phyloP scores from a whole-genome alignment of 2,329 filamentous ascomycete species.

The Bipolaris zeicola region DNA sequence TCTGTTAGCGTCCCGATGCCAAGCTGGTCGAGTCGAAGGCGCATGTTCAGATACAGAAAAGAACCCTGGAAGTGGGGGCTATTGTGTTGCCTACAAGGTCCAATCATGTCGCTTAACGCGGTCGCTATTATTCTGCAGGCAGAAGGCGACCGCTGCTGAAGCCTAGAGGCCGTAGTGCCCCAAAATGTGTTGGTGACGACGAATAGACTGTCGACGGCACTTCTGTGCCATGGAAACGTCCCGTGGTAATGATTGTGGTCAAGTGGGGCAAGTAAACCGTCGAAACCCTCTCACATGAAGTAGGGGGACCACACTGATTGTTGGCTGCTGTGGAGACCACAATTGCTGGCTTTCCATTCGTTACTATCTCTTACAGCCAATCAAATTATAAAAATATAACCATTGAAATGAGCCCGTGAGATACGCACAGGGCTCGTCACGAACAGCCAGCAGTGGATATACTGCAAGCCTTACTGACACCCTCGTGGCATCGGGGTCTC shows the following conservation, averaged over 20 bases:
- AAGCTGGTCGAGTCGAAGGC: slow-evolving; percentile 1
- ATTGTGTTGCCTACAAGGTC: not conserved
- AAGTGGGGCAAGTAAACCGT: slow-evolving; percentile 30
- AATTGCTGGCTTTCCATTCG: slow-evolving; percentile 1
- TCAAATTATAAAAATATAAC: not conserved
- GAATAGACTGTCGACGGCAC: slow-evolving; percentile 21
- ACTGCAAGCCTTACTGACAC: slow-evolving; percentile 7
- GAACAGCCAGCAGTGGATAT: slow-evolving; percentile 3
- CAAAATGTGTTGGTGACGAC: slow-evolving; percentile 2
- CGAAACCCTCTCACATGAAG: slow-evolving; percentile 16
- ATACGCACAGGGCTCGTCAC: slow-evolving; percentile 8
- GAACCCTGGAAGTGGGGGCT: not conserved
- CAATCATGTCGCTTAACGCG: not conserved
- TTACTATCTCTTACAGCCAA: not conserved
- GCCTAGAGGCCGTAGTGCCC: slow-evolving; percentile 1
- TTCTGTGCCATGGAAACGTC: slow-evolving; percentile 23
- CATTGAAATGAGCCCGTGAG: not conserved
- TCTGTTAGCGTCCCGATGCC: slow-evolving; percentile 23
- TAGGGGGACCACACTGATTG: slow-evolving; percentile 3
- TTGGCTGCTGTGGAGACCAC: slow-evolving; percentile 14
- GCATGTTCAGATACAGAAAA: not conserved
- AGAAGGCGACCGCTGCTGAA: slow-evolving; percentile 4
- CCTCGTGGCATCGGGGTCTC: slow-evolving; percentile 19
- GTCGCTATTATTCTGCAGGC: slow-evolving; percentile 1
- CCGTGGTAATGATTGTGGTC: slow-evolving; percentile 24